Base-by-base conservation (phyloP, 148 eudicot species). In the Camellia lanceoleosa region DNA sequence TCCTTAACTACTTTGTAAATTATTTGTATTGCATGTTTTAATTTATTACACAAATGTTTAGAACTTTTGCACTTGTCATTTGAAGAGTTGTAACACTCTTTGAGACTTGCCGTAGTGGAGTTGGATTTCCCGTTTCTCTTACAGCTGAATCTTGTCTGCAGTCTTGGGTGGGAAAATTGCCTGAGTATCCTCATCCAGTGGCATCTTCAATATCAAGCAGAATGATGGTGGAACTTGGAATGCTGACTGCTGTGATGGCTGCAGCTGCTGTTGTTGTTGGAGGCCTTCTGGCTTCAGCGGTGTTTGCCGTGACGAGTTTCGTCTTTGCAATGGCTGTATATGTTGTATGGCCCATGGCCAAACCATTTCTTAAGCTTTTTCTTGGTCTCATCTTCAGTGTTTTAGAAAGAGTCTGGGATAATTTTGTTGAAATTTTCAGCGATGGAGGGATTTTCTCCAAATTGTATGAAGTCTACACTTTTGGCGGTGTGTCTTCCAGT, bases 131-230 rank as follows among this genome's bases (percentile, higher is more conserved):
- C 61, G 7, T 14, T 54, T 73, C 11, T 41, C 79, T 86, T 55
- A 82, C 68, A 66, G 75, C 71, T 63, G 46, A 81, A 77, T 74
- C 43, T 74, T 79, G 59, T 68, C 4, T 84, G 80, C 93, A 95
- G 98, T 81, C 98, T 62, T 91, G 87, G 83, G 87, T 93, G 62
- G 97, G 90, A 73, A 89, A 88, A 82, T 73, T 83, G 80, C 86
- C 95, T 3, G 94, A 90, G 52, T 91, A 86, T 88, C 95, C 94
- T 79, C 85, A 89, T 85, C 92, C 98, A 61, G 88, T 89, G 18
- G 98, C 98, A 73, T 91, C 96, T 77, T 89, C 93, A 75, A 90
- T 95, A 82, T 93, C 98, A n/a, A 93, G 96, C 88, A 91, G 97
- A 88, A 78, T 91, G 80, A 84, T 90, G 90, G 94, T 89, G 69